Evolutionary conservation across 2,329 filamentous ascomycete genomes (phyloP), one percentile per base, ranked within the genome.

Genomic region (Albophoma yamanashiensis): DNA sequence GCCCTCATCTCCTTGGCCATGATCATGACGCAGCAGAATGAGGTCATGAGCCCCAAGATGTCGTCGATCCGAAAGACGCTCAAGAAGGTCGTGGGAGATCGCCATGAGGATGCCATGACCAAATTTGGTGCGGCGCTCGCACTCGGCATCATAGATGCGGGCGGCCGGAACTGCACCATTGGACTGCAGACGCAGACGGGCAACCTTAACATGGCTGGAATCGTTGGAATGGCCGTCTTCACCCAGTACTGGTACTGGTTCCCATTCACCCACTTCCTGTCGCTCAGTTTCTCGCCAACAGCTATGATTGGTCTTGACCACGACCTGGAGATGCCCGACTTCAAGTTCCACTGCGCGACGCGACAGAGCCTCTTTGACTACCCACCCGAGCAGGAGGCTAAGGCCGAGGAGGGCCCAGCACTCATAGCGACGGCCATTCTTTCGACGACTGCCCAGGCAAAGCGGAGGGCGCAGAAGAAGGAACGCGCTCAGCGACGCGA

Each of bases 231-330:
- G 87, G 93, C 92, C 36, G 89, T 99, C 59, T 99, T 99, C 77
- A 96, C 92, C 11, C 94, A 99, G 74, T 99, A 99, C 79, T 99
- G 94, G 94, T 99, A 99, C 79, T 99, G 94, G 94, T 99, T 99
- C 84, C 94, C 94, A 62, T 89, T 97, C 69, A 96, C 94, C 38
- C 94, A 99, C 76, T 99, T 99, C 85, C 75, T 99, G 61, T 95
- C 93, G 0, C 82, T 99, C 63, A 92, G 91, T 69, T 97, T 99
- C 76, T 92, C 91, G n/a, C 94, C 94, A 1, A 99, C 95, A 1
- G 89, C 94, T 1, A 89, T 99, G 70, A 97, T 97, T 67, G 93
- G 90, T 62, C 85, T 99, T 34, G 92, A 99, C 71, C 89, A 95
- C 70, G 91, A 97, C 70, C 82, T 99, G 17, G 91, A 97, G 68